These are phyloP conservation scores for Colletotrichum tanaceti DNA, from an alignment of 2,329 filamentous ascomycete genomes.

Conservation along the genomic window DNA sequence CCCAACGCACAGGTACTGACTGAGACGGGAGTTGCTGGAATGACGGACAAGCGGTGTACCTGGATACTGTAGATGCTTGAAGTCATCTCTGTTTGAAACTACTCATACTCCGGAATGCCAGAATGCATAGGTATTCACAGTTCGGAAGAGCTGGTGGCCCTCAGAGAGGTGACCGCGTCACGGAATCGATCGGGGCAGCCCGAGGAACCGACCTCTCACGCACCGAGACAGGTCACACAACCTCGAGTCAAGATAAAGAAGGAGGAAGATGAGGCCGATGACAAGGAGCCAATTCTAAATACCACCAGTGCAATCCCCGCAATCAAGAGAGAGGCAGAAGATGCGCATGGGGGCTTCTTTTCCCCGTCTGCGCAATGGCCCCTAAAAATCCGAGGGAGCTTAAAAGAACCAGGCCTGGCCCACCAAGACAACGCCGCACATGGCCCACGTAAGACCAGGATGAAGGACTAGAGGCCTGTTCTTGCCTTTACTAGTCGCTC, in stretches of 20 bases:
- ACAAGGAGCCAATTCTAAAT: not conserved
- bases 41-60: not conserved
- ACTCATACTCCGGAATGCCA: no score
- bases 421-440: no score
- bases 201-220: not conserved
- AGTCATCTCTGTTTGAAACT: no score
- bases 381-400: no score
- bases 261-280: conserved; percentile 10
- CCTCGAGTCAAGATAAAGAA: conserved; percentile 19
- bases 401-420: no score
- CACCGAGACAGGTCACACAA: not conserved
- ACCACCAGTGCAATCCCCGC: conserved; percentile 6
- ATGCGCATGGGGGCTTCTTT: not conserved
- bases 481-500: not conserved
- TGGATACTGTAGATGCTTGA: no score
- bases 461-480: not conserved
- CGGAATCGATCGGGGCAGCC: conserved; percentile 4
- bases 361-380: no score
- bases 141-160: no score
- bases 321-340: conserved; percentile 24
- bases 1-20: no score
- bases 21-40: not conserved
- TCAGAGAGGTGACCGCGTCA: not conserved
- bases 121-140: no score
- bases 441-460: no score